Base-by-base conservation (phyloP, 257 asterid genomes). In the Cinchona pubescens region DNA sequence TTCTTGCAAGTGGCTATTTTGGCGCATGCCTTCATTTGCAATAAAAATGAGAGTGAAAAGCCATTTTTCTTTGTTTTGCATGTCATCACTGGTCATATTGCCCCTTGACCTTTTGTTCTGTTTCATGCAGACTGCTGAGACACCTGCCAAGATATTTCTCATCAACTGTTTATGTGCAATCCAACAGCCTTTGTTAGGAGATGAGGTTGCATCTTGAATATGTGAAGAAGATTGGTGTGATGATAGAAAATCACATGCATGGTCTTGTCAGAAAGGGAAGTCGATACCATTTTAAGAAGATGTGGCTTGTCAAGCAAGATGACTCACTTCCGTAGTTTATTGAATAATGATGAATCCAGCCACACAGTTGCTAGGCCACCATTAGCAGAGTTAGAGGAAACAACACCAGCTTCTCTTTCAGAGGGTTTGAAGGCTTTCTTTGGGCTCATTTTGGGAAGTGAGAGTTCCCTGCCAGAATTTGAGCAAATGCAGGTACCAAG, bases 81-180 rank as follows among this genome's bases (percentile, higher is more conserved):
- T 69, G 75, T 61, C 56, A 11, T 5, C 7, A 27, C n/a, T 34
- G 23, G 18, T 76, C n/a, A 46, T 29, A 13, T n/a, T n/a, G 42
- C 18, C 40, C 63, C 25, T 19, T 73, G 76, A 78, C 79, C 65
- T 72, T 42, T 43, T 66, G 27, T 76, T 63, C 42, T 64, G 25
- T 74, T 53, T 79, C 34, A n/a, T 85, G 83, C 89, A 92, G 98
- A 85, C 82, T 80, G 89, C 90, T 18, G 99, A 94, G 83, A 86
- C 94, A 58, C 99, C 96, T n/a, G 89, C 97, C 0, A 87, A 87
- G 84, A 88, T 94, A 81, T 94, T 94, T 74, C 87, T 90, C 72
- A 89, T 94, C 87, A 94, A 92, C 92, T 94, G 99, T 79, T 81
- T 92, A 76, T 89, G 94, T 70, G 96, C 97, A 78, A 91, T 94